Evolutionary conservation across 306 rosid genomes (phyloP).

Genomic region (Casuarina equisetifolia): DNA sequence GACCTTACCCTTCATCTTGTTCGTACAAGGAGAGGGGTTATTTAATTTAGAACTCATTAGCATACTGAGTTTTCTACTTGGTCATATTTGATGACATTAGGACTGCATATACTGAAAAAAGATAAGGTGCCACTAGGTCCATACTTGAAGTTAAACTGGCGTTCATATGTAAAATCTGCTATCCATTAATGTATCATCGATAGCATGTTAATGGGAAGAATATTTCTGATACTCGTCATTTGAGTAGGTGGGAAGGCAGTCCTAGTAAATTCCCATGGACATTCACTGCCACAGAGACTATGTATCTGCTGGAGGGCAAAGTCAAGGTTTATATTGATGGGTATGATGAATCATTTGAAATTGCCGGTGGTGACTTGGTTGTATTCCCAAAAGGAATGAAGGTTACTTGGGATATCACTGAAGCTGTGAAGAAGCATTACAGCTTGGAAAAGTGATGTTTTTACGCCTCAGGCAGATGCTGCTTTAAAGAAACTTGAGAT

Average conservation of each 20-base stretch:
- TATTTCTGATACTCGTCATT: not conserved
- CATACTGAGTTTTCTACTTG: not conserved
- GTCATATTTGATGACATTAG: not conserved
- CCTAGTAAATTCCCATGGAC: slow-evolving; percentile 53
- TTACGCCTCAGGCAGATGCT: not conserved
- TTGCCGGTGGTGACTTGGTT: slow-evolving; percentile 56
- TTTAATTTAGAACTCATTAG: not conserved
- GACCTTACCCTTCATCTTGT: not conserved
- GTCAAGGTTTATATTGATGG: slow-evolving; percentile 50
- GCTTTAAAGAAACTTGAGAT: not conserved
- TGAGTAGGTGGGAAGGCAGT: slow-evolving; percentile 46
- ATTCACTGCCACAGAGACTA: slow-evolving; percentile 43
- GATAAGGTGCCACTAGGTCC: not conserved
- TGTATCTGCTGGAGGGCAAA: slow-evolving; percentile 54
- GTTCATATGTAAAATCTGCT: not conserved
- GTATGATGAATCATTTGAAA: slow-evolving; percentile 39
- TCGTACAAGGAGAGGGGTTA: not conserved
- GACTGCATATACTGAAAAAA: not conserved
- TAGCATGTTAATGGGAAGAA: not conserved
- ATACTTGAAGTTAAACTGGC: not conserved
- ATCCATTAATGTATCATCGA: no score
- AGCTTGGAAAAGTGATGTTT: slow-evolving; percentile 31
- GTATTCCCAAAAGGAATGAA: slow-evolving; percentile 61
- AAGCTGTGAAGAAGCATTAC: slow-evolving; percentile 52
- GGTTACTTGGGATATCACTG: slow-evolving; percentile 56